Base-by-base conservation (phyloP, 2,329 filamentous ascomycete genomes). In the Chaetomiaceae sp. region DNA sequence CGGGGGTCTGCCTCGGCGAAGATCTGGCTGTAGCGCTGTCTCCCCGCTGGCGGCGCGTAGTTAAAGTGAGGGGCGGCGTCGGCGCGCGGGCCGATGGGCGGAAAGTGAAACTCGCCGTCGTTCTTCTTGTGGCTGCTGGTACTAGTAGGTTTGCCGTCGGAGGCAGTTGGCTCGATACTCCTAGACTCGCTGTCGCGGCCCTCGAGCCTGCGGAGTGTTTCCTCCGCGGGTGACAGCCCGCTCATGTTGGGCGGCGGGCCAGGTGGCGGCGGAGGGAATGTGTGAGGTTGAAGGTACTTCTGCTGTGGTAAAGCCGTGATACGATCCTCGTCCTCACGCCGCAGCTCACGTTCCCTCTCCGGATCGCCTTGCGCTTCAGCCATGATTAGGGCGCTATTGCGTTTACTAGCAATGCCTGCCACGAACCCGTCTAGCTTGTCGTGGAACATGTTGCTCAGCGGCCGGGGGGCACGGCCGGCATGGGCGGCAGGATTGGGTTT, bases 391-490 rank as follows among this genome's bases (percentile, higher is more conserved):
- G 88, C 86, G 4, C 89, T 95, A 73, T 90, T 90, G 50, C 90
- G 83, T 67, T 95, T 94, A 48, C 86, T 87, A 4, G 89, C 90
- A 51, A 95, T 89, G 40, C 87, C 89, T 25, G 91, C 87, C 34
- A 96, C 89, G 51, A 91, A 90, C 18, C 88, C 87, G 67, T 95
- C 90, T 52, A 96, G 82, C 68, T 87, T 90, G 69, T 95, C 89
- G 66, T 95, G 88, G 61, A 95, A 85, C 62, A 85, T 73, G 61
- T 85, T 85, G 62, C 86, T 90, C 51, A 92, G 76, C 3, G 85
- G 86, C 64, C 85, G 70, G 48, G 82, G 75, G 53, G 70, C 82
- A 65, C 72, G 75, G 67, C 71, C 74, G 36, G 67, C 67, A 37
- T 67, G 60, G 6, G 63, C 64, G 42, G 65, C 58, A 41, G 64